These are phyloP conservation scores for Blattamonas nauphoetae DNA, from an alignment of 78 protist species.

Conservation along the genomic window DNA sequence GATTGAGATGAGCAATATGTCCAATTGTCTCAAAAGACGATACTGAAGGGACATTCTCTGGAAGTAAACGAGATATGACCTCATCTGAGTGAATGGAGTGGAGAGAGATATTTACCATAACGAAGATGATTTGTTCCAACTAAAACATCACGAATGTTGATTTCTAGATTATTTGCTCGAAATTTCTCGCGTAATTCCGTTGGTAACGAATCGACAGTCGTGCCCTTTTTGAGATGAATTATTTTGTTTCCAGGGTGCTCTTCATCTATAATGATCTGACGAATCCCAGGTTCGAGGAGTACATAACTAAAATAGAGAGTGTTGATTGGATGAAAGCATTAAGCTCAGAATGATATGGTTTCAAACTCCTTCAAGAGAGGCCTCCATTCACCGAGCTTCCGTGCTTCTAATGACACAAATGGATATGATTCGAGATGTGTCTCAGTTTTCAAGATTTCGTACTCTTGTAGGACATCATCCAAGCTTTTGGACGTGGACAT, in stretches of 20 bases:
- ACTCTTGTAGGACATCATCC: too few relatives aligned
- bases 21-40: slow-evolving; percentile 73
- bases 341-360: too few relatives aligned
- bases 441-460: too few relatives aligned
- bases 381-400: too few relatives aligned
- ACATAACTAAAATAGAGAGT: neutral
- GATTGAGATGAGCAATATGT: slow-evolving; percentile 81
- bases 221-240: neutral
- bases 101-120: neutral
- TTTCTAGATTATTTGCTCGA: neutral
- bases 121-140: neutral
- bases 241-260: neutral
- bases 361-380: too few relatives aligned
- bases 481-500: too few relatives aligned
- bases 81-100: neutral
- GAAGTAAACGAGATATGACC: slow-evolving; percentile 14
- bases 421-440: too few relatives aligned
- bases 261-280: neutral
- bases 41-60: neutral
- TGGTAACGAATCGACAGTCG: neutral
- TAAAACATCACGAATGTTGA: neutral
- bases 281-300: neutral
- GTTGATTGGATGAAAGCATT: too few relatives aligned
- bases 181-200: neutral
- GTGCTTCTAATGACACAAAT: too few relatives aligned